Evolutionary conservation across 2,329 filamentous ascomycete species (phyloP).

Genomic region (Leptographium lundbergii): DNA sequence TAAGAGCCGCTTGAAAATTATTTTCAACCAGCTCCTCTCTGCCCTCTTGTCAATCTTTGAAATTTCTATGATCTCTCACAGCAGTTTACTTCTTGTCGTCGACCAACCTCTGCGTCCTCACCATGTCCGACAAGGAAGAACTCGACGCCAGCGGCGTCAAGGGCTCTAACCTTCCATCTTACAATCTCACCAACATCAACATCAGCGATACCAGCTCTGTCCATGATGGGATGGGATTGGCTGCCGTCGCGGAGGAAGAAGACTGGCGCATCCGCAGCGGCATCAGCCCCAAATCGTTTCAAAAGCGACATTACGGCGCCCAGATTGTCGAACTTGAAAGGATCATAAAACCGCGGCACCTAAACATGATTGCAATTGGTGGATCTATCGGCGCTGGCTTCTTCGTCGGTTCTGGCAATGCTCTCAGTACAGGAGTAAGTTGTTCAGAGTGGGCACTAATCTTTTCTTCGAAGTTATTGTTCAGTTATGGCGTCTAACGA

Average conservation of each 20-base stretch:
- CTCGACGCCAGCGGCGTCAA: neutral
- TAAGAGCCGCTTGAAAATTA: neutral
- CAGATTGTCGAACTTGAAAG: slow-evolving; percentile 25
- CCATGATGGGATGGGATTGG: neutral
- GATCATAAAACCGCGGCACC: slow-evolving; percentile 14
- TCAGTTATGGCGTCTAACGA: too few relatives aligned
- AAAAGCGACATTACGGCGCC: slow-evolving; percentile 23
- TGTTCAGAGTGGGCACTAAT: neutral
- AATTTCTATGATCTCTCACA: neutral
- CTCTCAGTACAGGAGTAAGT: slow-evolving; percentile 21
- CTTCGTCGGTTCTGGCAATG: neutral
- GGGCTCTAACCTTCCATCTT: neutral
- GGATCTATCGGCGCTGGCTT: slow-evolving; percentile 44
- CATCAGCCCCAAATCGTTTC: slow-evolving; percentile 28
- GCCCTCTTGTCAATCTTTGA: neutral
- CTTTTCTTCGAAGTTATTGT: too few relatives aligned
- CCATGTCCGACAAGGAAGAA: slow-evolving; percentile 9
- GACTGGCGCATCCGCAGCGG: slow-evolving; percentile 26
- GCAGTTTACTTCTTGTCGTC: neutral
- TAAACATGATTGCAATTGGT: slow-evolving; percentile 18
- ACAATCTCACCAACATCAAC: neutral
- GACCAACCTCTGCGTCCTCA: neutral
- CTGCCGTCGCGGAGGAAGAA: slow-evolving; percentile 12
- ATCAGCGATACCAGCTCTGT: slow-evolving; percentile 1
- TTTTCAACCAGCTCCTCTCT: neutral